These are phyloP conservation scores for Gossypium schwendimanii DNA, from an alignment of 441 rosid species.

Conservation along the genomic window DNA sequence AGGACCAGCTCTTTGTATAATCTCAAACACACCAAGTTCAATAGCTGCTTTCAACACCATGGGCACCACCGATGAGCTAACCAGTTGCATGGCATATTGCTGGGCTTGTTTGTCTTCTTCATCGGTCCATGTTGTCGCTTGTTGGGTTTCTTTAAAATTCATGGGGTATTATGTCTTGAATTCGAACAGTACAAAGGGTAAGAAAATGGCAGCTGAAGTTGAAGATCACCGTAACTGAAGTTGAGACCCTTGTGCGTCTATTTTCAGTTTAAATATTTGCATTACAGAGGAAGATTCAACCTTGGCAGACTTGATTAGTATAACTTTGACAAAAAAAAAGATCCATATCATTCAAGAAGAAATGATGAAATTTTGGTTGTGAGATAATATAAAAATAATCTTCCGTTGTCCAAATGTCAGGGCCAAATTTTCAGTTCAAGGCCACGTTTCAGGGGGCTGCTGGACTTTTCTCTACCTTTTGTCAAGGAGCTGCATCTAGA, in stretches of 20 bases:
- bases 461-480: neutral
- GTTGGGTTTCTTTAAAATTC: neutral
- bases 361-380: neutral
- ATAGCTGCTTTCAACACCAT: slow-evolving; percentile 31
- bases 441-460: neutral
- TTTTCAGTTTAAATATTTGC: neutral
- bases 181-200: no score
- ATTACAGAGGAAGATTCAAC: neutral
- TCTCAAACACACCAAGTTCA: slow-evolving; percentile 37
- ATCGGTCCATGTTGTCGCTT: neutral
- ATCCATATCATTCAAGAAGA: neutral
- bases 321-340: neutral
- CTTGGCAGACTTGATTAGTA: neutral
- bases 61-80: slow-evolving; percentile 37
- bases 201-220: no score
- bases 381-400: no score
- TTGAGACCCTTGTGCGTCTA: neutral
- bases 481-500: no score
- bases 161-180: neutral
- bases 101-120: slow-evolving; percentile 18
- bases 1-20: slow-evolving; percentile 25
- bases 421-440: neutral
- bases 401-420: neutral
- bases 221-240: neutral
- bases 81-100: slow-evolving; percentile 27